Percentiles rank a stretch among this genome's conserved stretches.
Evolutionary conservation across 345 rosid species (phyloP).

Genomic region (Xanthoceras sorbifolium): DNA sequence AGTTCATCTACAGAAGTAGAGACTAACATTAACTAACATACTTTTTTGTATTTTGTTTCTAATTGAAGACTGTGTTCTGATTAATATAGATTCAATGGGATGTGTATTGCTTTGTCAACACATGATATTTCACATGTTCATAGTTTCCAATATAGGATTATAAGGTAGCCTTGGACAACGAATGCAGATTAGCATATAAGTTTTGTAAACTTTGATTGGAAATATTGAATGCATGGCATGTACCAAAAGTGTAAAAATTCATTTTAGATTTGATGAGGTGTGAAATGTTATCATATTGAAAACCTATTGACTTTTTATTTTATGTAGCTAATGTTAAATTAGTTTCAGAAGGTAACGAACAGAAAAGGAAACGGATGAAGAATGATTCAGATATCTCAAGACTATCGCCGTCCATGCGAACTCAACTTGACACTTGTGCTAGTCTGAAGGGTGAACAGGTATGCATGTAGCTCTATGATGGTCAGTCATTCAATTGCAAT

Average conservation of each 20-base stretch:
- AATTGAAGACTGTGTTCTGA: background rate
- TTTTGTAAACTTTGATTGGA: background rate
- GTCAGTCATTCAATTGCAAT: background rate
- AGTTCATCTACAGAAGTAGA: background rate
- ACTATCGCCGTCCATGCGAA: slow-evolving; percentile 64
- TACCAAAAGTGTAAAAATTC: background rate
- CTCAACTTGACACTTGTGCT: slow-evolving; percentile 70
- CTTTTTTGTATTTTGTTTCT: background rate
- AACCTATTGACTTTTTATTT: slow-evolving; percentile 10
- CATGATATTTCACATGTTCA: background rate
- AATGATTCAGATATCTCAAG: slow-evolving; percentile 67
- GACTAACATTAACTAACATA: background rate
- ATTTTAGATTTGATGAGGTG: slow-evolving; percentile 3
- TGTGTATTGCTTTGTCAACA: background rate
- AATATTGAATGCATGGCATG: background rate
- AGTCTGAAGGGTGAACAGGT: slow-evolving; percentile 94
- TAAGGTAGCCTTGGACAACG: background rate
- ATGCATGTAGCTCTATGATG: slow-evolving; percentile 19
- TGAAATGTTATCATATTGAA: background rate
- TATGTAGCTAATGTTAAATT: slow-evolving; percentile 31
- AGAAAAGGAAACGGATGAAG: slow-evolving; percentile 75
- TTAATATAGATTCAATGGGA: background rate
- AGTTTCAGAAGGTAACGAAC: slow-evolving; percentile 77
- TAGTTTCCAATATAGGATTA: background rate
- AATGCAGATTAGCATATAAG: background rate